A percentile compares a stretch with the other conserved stretches of the same genome.
Conservation (phyloP, 768 basidiomycete genomes). For the Paxillus rubicundulus region DNA sequence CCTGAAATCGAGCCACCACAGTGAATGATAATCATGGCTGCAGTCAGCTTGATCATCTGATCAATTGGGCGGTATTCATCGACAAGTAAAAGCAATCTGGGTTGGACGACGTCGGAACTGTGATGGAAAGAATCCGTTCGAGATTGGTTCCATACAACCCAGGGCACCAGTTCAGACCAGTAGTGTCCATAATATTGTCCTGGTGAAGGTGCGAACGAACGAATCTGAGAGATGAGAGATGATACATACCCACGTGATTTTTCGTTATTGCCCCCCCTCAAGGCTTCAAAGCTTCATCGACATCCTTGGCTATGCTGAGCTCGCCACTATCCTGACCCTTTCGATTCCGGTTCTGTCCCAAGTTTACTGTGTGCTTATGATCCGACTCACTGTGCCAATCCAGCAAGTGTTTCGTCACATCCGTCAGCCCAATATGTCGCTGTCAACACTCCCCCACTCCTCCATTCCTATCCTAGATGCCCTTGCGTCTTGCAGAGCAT, state of each 20-base stretch:
- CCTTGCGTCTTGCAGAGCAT: conserved; percentile 61
- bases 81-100: conserved; percentile 36
- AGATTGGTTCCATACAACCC: background rate
- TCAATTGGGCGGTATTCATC: conserved; percentile 32
- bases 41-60: too few relatives aligned
- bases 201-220: too few relatives aligned
- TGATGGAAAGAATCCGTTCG: background rate
- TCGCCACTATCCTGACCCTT: background rate
- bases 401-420: background rate
- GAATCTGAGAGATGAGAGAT: too few relatives aligned
- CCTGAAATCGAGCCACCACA: too few relatives aligned
- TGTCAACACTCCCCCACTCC: conserved; percentile 25
- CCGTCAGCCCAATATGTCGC: conserved; percentile 15
- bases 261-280: too few relatives aligned
- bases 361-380: conserved; percentile 8
- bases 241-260: too few relatives aligned
- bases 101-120: conserved; percentile 21
- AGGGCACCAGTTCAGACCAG: too few relatives aligned
- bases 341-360: background rate
- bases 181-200: too few relatives aligned
- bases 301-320: background rate
- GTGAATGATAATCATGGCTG: too few relatives aligned
- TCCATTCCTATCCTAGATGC: conserved; percentile 54
- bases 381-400: conserved; percentile 3
- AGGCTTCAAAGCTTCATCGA: too few relatives aligned